A percentile compares a stretch with the other conserved stretches of the same genome.
Evolutionary conservation across 495 filamentous ascomycete genomes (phyloP).

Genomic region (Neurospora terricola): DNA sequence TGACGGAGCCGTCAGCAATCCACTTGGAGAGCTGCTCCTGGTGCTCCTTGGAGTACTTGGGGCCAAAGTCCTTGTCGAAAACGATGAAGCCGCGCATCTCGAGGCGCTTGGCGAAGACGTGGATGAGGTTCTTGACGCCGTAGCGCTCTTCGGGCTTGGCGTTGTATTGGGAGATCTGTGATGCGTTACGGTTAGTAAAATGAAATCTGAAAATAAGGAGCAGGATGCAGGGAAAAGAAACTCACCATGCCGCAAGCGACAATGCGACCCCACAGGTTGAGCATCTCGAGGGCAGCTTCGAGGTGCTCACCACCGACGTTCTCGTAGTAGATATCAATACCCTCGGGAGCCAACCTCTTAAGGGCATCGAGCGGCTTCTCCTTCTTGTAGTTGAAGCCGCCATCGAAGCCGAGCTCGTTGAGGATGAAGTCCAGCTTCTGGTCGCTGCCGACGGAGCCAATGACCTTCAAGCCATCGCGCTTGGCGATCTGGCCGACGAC

Average conservation of each 20-base stretch:
- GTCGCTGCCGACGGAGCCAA: constrained; percentile 56
- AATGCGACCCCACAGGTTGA: constrained; percentile 66
- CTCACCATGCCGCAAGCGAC: constrained; percentile 44
- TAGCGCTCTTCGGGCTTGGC: constrained; percentile 45
- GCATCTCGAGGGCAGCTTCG: constrained; percentile 58
- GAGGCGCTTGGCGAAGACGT: constrained; percentile 36
- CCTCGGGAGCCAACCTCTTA: constrained; percentile 63
- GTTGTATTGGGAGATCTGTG: constrained; percentile 73
- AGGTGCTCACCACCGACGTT: constrained; percentile 89
- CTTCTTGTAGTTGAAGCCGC: constrained; percentile 61
- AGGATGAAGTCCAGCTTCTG: constrained; percentile 59
- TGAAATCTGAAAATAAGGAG: not conserved
- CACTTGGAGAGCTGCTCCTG: constrained; percentile 75
- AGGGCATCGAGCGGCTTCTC: constrained; percentile 61
- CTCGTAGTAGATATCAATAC: constrained; percentile 92
- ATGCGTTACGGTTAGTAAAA: constrained; percentile 23
- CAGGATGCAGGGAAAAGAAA: not conserved
- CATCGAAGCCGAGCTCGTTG: constrained; percentile 58
- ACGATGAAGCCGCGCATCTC: constrained; percentile 72
- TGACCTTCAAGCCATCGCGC: constrained; percentile 75
- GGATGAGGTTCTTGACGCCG: constrained; percentile 55
- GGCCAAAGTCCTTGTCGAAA: constrained; percentile 49
- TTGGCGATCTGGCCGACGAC: constrained; percentile 80
- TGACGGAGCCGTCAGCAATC: constrained; percentile 74
- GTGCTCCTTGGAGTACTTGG: constrained; percentile 63